A percentile compares a stretch with the other conserved stretches of the same genome.
phyloP scores from a whole-genome alignment of 495 filamentous ascomycete species.

The Aspergillus homomorphus region DNA sequence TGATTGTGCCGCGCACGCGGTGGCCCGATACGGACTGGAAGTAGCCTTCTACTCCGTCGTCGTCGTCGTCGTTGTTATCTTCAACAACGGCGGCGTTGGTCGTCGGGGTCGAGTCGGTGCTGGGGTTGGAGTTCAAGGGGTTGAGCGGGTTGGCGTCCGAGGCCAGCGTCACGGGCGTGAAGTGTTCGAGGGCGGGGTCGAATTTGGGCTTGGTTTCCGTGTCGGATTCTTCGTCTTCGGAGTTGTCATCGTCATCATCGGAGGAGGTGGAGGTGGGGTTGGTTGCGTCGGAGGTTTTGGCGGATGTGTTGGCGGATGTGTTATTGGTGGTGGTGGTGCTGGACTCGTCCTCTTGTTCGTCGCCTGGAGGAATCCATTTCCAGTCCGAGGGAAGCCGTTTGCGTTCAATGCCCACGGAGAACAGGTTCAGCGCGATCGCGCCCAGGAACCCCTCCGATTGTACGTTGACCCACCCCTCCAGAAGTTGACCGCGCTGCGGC shows the following conservation, averaged over 20 bases:
- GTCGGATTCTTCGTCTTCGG: background rate
- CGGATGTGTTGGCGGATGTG: background rate
- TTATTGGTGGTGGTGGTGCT: slow-evolving; percentile 6
- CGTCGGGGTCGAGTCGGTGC: slow-evolving; percentile 15
- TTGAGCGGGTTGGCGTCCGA: slow-evolving; percentile 32
- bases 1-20: slow-evolving; percentile 56
- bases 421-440: slow-evolving; percentile 69
- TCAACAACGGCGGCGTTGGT: slow-evolving; percentile 21
- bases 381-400: slow-evolving; percentile 63
- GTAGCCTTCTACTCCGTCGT: slow-evolving; percentile 45
- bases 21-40: slow-evolving; percentile 62
- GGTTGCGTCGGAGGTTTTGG: background rate
- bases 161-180: slow-evolving; percentile 36
- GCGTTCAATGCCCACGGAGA: slow-evolving; percentile 68
- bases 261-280: slow-evolving; percentile 11
- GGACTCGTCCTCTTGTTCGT: slow-evolving; percentile 35
- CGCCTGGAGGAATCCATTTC: slow-evolving; percentile 56
- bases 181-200: slow-evolving; percentile 43
- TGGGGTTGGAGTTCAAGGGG: background rate
- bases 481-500: slow-evolving; percentile 53
- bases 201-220: slow-evolving; percentile 21
- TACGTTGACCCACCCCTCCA: slow-evolving; percentile 68
- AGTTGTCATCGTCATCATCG: slow-evolving; percentile 33
- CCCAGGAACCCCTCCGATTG: slow-evolving; percentile 72
- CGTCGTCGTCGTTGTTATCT: slow-evolving; percentile 31